Conservation (phyloP, 164 flowering plant genomes). For the Litsea cubeba region DNA sequence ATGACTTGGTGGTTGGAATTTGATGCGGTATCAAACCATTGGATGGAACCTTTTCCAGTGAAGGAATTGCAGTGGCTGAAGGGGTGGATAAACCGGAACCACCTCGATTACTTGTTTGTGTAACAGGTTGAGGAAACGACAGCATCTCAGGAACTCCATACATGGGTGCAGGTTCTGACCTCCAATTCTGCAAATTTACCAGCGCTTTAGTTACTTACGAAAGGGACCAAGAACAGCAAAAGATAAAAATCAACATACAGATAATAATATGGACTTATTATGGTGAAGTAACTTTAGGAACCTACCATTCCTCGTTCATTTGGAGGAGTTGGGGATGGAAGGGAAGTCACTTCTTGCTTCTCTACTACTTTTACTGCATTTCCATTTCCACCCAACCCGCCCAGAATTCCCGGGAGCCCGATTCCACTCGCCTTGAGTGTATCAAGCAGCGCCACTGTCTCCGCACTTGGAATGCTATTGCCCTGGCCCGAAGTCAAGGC, state of each 20-base stretch:
- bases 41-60: slow-evolving; percentile 7
- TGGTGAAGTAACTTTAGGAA: slow-evolving; percentile 7
- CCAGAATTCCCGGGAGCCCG: slow-evolving; percentile 24
- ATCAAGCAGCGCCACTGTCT: slow-evolving; percentile 76
- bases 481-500: slow-evolving; percentile 85
- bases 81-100: slow-evolving; percentile 2
- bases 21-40: slow-evolving; percentile 16
- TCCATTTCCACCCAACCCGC: slow-evolving; percentile 23
- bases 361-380: slow-evolving; percentile 19
- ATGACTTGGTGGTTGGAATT: slow-evolving; percentile 6
- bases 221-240: neutral
- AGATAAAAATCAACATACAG: neutral
- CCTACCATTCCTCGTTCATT: slow-evolving; percentile 77
- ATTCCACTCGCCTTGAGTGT: slow-evolving; percentile 57
- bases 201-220: neutral
- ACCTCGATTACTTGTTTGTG: slow-evolving; percentile 1
- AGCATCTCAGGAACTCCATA: neutral
- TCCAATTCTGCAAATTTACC: slow-evolving; percentile 52
- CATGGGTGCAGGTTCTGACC: slow-evolving; percentile 24
- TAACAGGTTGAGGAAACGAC: slow-evolving; percentile 31
- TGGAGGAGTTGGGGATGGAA: slow-evolving; percentile 90
- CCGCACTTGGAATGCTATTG: slow-evolving; percentile 48
- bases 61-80: neutral
- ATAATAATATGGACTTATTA: neutral
- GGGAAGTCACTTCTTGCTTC: slow-evolving; percentile 34